Conservation (phyloP, 768 basidiomycete genomes). For the Suillus discolor region DNA sequence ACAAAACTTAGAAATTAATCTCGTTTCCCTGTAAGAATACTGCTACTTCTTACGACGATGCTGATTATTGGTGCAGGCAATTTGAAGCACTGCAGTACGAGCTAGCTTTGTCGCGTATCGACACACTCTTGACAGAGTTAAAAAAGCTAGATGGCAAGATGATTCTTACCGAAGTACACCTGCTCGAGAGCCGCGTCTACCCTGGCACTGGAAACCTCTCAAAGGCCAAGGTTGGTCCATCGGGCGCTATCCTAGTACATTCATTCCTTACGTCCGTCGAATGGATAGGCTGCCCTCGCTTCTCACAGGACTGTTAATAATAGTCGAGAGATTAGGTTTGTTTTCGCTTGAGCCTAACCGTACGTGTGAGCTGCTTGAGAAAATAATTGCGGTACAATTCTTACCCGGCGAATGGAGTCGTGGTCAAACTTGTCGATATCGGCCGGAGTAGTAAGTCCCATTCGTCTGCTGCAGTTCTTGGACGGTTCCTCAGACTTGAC, state of each 20-base stretch:
- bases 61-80: constrained; percentile 45
- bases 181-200: constrained; percentile 91
- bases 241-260: background rate
- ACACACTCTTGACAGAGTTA: constrained; percentile 86
- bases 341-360: constrained; percentile 62
- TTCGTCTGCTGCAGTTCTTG: constrained; percentile 87
- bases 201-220: constrained; percentile 86
- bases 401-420: constrained; percentile 73
- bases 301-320: constrained; percentile 81
- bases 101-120: constrained; percentile 79
- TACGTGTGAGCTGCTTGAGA: background rate
- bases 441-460: constrained; percentile 78
- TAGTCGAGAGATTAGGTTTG: constrained; percentile 56
- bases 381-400: constrained; percentile 20
- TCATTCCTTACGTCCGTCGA: background rate
- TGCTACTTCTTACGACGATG: background rate
- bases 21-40: constrained; percentile 66
- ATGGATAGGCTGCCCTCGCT: constrained; percentile 74
- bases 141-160: constrained; percentile 96
- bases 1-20: constrained; percentile 88
- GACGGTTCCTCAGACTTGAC: constrained; percentile 50
- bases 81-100: constrained; percentile 78
- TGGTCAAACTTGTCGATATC: constrained; percentile 90
- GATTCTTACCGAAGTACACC: constrained; percentile 94
- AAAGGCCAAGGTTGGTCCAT: constrained; percentile 75